These are phyloP conservation scores for Akanthomyces uredinophilus DNA, from an alignment of 2,329 filamentous ascomycete genomes.

Conservation along the genomic window DNA sequence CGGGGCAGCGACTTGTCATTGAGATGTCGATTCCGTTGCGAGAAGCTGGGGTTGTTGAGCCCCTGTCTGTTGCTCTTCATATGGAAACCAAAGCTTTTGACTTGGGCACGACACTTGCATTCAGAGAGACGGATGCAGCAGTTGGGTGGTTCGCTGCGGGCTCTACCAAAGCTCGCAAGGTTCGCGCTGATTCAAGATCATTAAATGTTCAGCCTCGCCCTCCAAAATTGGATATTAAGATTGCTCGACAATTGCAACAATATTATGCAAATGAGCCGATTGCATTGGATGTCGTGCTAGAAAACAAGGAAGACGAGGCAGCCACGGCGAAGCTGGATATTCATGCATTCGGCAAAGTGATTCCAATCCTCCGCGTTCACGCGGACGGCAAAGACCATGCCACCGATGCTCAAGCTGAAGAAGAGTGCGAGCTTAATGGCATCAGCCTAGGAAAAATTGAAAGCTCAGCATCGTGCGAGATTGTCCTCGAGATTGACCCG, in stretches of 20 bases:
- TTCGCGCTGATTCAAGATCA: slow-evolving; percentile 45
- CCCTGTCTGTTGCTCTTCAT: slow-evolving; percentile 57
- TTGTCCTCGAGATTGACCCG: slow-evolving; percentile 47
- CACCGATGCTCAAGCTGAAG: slow-evolving; percentile 29
- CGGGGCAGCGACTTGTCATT: slow-evolving; percentile 65
- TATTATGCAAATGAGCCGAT: slow-evolving; percentile 85
- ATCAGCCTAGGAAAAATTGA: slow-evolving; percentile 44
- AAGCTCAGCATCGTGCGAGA: slow-evolving; percentile 37
- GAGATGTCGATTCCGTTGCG: slow-evolving; percentile 68
- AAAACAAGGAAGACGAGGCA: slow-evolving; percentile 79
- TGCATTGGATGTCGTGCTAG: slow-evolving; percentile 60
- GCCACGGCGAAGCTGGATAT: slow-evolving; percentile 68
- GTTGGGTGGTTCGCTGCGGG: slow-evolving; percentile 47
- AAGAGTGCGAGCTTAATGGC: slow-evolving; percentile 39
- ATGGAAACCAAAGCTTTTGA: slow-evolving; percentile 62
- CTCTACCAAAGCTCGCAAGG: slow-evolving; percentile 39
- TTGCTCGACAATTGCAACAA: slow-evolving; percentile 58
- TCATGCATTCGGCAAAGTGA: slow-evolving; percentile 55
- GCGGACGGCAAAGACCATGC: slow-evolving; percentile 30
- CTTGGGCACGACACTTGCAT: slow-evolving; percentile 59
- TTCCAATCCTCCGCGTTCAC: slow-evolving; percentile 42
- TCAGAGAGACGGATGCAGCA: slow-evolving; percentile 38
- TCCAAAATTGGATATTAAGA: slow-evolving; percentile 77
- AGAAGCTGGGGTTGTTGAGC: slow-evolving; percentile 73
- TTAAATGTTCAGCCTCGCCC: slow-evolving; percentile 81